phyloP scores from a whole-genome alignment of 164 flowering plant genomes.

The Vitis rotundifolia region DNA sequence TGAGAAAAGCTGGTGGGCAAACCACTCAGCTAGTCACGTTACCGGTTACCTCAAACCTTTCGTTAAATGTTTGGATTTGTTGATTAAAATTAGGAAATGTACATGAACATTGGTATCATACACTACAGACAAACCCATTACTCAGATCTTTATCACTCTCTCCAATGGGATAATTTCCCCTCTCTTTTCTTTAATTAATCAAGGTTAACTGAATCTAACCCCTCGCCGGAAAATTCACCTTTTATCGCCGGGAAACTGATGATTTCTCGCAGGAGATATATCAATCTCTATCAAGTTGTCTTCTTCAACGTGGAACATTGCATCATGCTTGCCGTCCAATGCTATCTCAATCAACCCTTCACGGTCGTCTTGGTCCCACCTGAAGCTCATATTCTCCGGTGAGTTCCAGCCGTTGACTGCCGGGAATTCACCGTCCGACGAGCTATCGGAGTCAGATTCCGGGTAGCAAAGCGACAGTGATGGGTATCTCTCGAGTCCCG shows the following conservation, averaged over 20 bases:
- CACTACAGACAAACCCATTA: neutral
- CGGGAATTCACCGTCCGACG: constrained; percentile 48
- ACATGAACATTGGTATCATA: constrained; percentile 11
- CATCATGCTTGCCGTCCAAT: constrained; percentile 27
- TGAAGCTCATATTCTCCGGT: constrained; percentile 35
- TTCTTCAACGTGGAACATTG: constrained; percentile 40
- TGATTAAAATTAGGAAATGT: neutral
- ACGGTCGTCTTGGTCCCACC: constrained; percentile 58
- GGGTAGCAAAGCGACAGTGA: constrained; percentile 58
- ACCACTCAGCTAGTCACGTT: no score
- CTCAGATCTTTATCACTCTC: neutral
- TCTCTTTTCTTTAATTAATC: neutral
- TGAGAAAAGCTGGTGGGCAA: neutral
- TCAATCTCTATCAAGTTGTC: constrained; percentile 81
- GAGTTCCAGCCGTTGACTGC: constrained; percentile 37
- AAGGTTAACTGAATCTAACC: constrained; percentile 13
- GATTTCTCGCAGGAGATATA: constrained; percentile 34
- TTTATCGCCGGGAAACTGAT: constrained; percentile 4
- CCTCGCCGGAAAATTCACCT: constrained; percentile 6
- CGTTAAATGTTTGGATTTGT: constrained; percentile 5
- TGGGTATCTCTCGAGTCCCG: constrained; percentile 27
- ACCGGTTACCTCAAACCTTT: no score
- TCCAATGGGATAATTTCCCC: neutral
- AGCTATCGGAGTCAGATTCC: constrained; percentile 60
- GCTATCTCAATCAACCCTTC: constrained; percentile 64